Percentiles rank a stretch among this genome's conserved stretches.
Evolutionary conservation across 306 rosid genomes (phyloP).

Genomic region (Vigna unguiculata): DNA sequence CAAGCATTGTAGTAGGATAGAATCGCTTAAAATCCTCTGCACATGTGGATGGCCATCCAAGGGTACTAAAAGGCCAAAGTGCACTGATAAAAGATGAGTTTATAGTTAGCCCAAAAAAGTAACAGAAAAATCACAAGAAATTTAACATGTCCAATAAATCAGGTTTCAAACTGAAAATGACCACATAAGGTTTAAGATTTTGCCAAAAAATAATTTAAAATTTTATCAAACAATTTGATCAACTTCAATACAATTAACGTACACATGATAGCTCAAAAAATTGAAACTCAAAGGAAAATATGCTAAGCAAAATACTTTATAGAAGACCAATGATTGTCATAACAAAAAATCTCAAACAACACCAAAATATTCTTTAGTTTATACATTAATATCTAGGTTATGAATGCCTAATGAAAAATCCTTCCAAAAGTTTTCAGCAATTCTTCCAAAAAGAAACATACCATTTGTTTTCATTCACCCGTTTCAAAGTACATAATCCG

Average conservation of each 20-base stretch:
- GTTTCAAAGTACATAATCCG: not conserved
- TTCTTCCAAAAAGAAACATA: not conserved
- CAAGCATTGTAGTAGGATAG: slow-evolving; percentile 97
- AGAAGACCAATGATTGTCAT: not conserved
- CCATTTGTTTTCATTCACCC: not conserved
- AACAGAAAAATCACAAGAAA: slow-evolving; percentile 9
- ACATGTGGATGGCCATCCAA: slow-evolving; percentile 92
- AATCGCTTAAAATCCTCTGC: slow-evolving; percentile 83
- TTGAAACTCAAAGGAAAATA: not conserved
- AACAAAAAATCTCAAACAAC: not conserved
- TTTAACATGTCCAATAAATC: slow-evolving; percentile 11
- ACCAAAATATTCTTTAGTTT: not conserved
- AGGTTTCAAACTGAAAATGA: slow-evolving; percentile 12
- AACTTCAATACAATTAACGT: not conserved
- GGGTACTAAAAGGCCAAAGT: slow-evolving; percentile 97
- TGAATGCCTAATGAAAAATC: slow-evolving; percentile 7
- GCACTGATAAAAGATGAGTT: slow-evolving; percentile 64
- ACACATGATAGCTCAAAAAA: not conserved
- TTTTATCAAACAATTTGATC: not conserved
- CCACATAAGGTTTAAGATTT: slow-evolving; percentile 19
- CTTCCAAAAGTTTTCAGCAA: not conserved
- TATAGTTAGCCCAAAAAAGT: slow-evolving; percentile 29
- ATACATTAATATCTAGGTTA: slow-evolving; percentile 4
- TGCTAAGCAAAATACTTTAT: not conserved
- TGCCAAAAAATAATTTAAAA: not conserved